Base-by-base conservation (phyloP, 371 early-diverging fungal species). In the Apophysomyces ossiformis region DNA sequence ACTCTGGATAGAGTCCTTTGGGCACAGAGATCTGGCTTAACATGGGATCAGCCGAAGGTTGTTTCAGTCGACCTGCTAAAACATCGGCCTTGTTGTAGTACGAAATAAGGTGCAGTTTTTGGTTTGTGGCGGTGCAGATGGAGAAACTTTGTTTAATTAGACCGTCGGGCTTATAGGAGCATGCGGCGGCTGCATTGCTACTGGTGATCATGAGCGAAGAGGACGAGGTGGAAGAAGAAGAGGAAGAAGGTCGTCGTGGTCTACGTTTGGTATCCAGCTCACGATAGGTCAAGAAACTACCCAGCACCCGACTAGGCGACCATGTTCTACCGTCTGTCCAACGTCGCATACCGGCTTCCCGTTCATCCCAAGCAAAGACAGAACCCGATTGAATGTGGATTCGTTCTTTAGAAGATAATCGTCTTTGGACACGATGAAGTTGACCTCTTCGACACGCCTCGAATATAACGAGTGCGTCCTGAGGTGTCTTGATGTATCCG, bases 271-370 rank as follows among this genome's bases (percentile, higher is more conserved):
- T 83, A 41, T 89, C 91, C 13, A 91, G 77, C 71, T 93, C 92
- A 58, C 89, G 87, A 71, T 93, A 93, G 36, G 89, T 89, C 44
- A 93, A 71, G 61, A 92, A 93, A 63, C 89, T 89, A 26, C 91
- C 92, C 9, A 85, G 77, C 2, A 92, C 90, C 21, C 94, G 85
- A n/a, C 90, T 90, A 5, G 94, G 92, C 12, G 93, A 91, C 95
- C 94, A 93, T 11, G 89, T 88, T 32, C 87, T 79, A 5, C 94
- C 93, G 70, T 95, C 95, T 0, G 95, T 95, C 95, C 95, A 95
- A n/a, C 95, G 84, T 57, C 90, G 82, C 84, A 95, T 94, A 0
- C 94, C 91, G 5, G 92, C 86, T 64, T 94, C 95, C 21, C 86
- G 78, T 74, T 95, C 95, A 71, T 92, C 92, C 89, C 92, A 94